phyloP scores from a whole-genome alignment of 179 eudicot species.

The Camellia oleifera region DNA sequence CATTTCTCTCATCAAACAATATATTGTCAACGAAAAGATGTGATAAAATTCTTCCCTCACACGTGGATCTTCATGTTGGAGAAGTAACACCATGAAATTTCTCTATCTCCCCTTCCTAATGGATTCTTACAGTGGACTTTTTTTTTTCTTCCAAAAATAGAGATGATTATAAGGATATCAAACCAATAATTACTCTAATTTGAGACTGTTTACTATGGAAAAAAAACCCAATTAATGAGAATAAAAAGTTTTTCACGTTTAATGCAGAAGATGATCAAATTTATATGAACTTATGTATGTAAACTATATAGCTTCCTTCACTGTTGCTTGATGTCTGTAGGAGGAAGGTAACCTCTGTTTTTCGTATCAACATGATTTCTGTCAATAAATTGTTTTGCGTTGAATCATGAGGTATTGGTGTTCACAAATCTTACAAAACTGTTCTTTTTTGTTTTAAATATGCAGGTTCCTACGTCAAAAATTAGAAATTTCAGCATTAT shows the following conservation, averaged over 20 bases:
- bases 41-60: not conserved
- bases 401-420: not conserved
- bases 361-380: not conserved
- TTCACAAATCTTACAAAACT: not conserved
- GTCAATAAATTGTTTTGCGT: not conserved
- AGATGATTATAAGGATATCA: no score
- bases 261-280: not conserved
- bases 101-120: not conserved
- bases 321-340: not conserved
- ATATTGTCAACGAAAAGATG: not conserved
- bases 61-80: not conserved
- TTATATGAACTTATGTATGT: not conserved
- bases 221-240: no score
- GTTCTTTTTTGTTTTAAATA: not conserved
- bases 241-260: no score
- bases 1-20: no score
- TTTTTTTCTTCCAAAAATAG: no score
- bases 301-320: not conserved
- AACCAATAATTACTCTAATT: no score
- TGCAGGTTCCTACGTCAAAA: constrained; percentile 84
- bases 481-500: constrained; percentile 89
- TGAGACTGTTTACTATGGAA: no score
- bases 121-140: no score
- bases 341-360: not conserved
- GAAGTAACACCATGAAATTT: not conserved